phyloP scores from a whole-genome alignment of 495 filamentous ascomycete species.

The Daldinia grandis region DNA sequence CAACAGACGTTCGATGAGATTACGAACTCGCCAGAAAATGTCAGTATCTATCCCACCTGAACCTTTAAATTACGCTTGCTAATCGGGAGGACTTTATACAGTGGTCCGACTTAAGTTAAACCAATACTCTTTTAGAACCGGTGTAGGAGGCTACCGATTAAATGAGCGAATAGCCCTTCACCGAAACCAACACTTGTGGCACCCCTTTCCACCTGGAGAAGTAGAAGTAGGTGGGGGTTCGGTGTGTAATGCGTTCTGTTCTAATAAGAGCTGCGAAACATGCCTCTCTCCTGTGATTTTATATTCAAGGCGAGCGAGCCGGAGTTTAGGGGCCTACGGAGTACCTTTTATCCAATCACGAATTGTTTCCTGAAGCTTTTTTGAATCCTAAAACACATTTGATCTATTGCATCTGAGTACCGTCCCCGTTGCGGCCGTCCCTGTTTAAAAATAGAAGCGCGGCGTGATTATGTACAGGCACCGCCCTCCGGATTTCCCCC shows the following conservation, averaged over 20 bases:
- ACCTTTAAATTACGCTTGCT: constrained; percentile 23
- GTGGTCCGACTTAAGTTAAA: constrained; percentile 53
- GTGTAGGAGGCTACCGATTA: constrained; percentile 7
- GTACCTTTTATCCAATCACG: constrained; percentile 31
- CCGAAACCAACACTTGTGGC: constrained; percentile 18
- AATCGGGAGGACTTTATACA: constrained; percentile 24
- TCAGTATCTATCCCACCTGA: constrained; percentile 41
- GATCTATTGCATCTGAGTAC: constrained; percentile 28
- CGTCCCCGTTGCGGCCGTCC: neutral
- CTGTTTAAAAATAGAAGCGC: constrained; percentile 40
- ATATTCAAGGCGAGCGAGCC: constrained; percentile 28
- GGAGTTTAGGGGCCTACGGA: constrained; percentile 19
- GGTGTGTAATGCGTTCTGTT: neutral
- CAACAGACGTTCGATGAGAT: constrained; percentile 83
- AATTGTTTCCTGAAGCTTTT: constrained; percentile 4
- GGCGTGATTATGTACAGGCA: constrained; percentile 16
- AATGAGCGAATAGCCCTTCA: constrained; percentile 25
- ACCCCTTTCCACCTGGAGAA: constrained; percentile 13
- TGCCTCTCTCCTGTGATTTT: constrained; percentile 29
- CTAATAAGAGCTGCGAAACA: constrained; percentile 17
- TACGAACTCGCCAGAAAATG: constrained; percentile 74
- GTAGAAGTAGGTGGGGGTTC: constrained; percentile 18
- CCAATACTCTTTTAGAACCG: constrained; percentile 9
- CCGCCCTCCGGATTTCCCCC: constrained; percentile 2
- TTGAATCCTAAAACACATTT: constrained; percentile 28